Percentiles rank a stretch among this genome's conserved stretches.
phyloP scores from a whole-genome alignment of 352 stramenopile genomes.

The Globisporangium iwayamae region DNA sequence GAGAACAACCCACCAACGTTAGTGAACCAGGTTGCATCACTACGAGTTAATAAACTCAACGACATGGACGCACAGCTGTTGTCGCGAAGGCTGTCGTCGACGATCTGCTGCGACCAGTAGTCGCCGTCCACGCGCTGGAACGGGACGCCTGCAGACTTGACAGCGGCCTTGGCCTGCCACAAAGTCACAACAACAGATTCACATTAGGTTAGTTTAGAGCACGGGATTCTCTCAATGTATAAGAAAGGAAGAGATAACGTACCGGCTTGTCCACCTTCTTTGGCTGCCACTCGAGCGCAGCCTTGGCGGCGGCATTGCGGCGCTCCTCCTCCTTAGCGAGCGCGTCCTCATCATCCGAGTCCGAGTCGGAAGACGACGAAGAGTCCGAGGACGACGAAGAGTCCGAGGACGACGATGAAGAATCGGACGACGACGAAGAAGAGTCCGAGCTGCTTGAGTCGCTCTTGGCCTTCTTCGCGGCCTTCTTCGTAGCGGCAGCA shows the following conservation, averaged over 20 bases:
- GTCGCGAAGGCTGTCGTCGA: constrained; percentile 93
- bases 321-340: constrained; percentile 76
- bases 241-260: constrained; percentile 7
- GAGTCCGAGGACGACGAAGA: constrained; percentile 32
- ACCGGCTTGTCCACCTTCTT: constrained; percentile 79
- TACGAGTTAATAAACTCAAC: neutral
- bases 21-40: neutral
- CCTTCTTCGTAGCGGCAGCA: constrained; percentile 17
- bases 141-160: constrained; percentile 87
- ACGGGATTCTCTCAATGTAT: neutral
- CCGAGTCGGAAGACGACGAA: constrained; percentile 38
- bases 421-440: constrained; percentile 50
- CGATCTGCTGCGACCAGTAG: constrained; percentile 92
- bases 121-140: constrained; percentile 98
- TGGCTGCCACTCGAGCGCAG: constrained; percentile 89
- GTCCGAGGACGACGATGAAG: constrained; percentile 38
- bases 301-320: constrained; percentile 75
- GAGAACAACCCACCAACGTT: neutral
- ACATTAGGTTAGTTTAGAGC: neutral
- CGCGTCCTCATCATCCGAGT: constrained; percentile 48
- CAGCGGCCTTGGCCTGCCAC: constrained; percentile 29
- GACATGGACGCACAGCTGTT: constrained; percentile 89
- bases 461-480: constrained; percentile 36
- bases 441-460: constrained; percentile 42
- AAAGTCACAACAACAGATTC: constrained; percentile 6